A percentile compares a stretch with the other conserved stretches of the same genome.
These are phyloP conservation scores for Bryoglossum gracile DNA, from an alignment of 495 filamentous ascomycete genomes.

Conservation along the genomic window DNA sequence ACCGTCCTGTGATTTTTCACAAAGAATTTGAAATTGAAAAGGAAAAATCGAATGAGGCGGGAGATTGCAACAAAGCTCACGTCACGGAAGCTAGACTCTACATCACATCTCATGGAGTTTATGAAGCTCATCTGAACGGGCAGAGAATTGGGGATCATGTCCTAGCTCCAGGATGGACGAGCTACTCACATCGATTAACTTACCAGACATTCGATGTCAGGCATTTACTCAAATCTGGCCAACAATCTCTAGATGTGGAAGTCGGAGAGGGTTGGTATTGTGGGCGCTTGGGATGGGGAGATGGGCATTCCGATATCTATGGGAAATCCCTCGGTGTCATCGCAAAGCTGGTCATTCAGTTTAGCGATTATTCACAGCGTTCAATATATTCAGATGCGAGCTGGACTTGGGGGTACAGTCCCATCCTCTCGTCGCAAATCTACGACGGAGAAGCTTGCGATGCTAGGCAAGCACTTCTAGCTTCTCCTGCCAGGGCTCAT, in stretches of 20 bases:
- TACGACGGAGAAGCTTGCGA: slow-evolving; percentile 49
- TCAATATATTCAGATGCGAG: slow-evolving; percentile 33
- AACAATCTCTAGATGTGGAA: slow-evolving; percentile 40
- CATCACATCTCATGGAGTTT: slow-evolving; percentile 43
- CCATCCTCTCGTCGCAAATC: slow-evolving; percentile 39
- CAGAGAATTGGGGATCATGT: slow-evolving; percentile 35
- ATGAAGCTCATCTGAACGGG: slow-evolving; percentile 43
- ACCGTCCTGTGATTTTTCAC: neutral
- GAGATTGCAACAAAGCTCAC: neutral
- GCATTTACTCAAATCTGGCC: slow-evolving; percentile 25
- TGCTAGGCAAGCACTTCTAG: slow-evolving; percentile 24
- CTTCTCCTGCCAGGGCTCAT: slow-evolving; percentile 13
- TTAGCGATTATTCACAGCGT: slow-evolving; percentile 21
- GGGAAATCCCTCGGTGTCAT: slow-evolving; percentile 40
- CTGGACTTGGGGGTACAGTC: slow-evolving; percentile 35
- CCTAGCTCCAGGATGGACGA: slow-evolving; percentile 46
- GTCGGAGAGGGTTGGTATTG: slow-evolving; percentile 50
- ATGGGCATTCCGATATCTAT: slow-evolving; percentile 29
- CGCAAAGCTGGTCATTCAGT: slow-evolving; percentile 36
- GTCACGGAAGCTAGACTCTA: slow-evolving; percentile 37
- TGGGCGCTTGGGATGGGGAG: slow-evolving; percentile 29
- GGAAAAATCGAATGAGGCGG: too few relatives aligned
- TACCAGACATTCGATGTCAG: slow-evolving; percentile 46
- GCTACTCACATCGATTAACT: slow-evolving; percentile 38
- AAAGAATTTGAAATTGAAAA: neutral